Base-by-base conservation (phyloP, 345 rosid species). In the Eucalyptus erythrocorys region DNA sequence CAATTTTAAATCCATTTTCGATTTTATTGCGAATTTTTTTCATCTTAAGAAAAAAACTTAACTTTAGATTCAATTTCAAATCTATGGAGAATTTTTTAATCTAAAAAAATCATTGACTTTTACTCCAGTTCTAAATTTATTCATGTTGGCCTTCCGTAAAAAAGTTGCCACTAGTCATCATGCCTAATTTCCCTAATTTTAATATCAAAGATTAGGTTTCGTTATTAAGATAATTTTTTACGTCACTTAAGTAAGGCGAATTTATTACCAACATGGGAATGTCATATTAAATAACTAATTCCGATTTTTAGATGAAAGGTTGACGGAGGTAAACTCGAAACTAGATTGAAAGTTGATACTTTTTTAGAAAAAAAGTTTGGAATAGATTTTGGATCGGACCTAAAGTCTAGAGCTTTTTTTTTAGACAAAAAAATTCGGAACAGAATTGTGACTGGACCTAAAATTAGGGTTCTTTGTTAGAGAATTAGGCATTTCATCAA, bases 11-110 rank as follows among this genome's bases (percentile, higher is more conserved):
- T 27, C 32, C 15, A 61, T 61, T 61, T 30, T 27, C 7, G 6
- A 61, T 6, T 61, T 27, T 27, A 6, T 27, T 34, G 3, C 68
- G 8, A 27, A 27, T 6, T 61, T 13, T 59, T 27, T 59, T 12
- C 2, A 11, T 26, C 14, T 26, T 59, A 26, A 51, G 21, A 27
- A 53, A 26, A 26, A 59, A 27, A 59, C 30, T 26, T 24, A 22
- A 55, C 5, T 55, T 55, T 55, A 55, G 5, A 55, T 55, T 55
- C 61, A 59, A 5, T 59, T 32, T 12, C 30, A 57, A 55, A 55
- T 55, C 24, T 22, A 22, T 1, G 5, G 2, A 2, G 1, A 48
- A 2, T 10, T 17, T 50, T 50, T 17, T 50, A 0, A 7, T 50
- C 22, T 17, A 6, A 50, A 50, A 50, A 50, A 17, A 50, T 17